Evolutionary conservation across 129 eudicot species (phyloP).

Genomic region (Pseudognaphalium luteoalbum): DNA sequence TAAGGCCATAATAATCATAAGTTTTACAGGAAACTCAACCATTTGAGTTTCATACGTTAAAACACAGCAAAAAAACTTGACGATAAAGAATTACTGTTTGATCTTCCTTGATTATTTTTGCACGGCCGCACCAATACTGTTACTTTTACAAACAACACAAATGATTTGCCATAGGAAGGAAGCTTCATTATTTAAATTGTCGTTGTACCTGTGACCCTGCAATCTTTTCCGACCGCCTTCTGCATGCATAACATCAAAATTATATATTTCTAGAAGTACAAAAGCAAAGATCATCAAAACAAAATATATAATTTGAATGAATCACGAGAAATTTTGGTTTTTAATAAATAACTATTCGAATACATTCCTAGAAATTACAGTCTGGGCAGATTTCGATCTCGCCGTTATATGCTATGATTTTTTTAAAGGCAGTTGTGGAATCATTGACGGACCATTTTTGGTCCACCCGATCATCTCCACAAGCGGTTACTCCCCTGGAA

Average conservation of each 20-base stretch:
- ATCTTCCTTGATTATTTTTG: constrained; percentile 19
- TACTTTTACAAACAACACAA: constrained; percentile 27
- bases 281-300: no score
- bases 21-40: constrained; percentile 12
- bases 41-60: constrained; percentile 5
- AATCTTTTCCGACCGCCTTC: constrained; percentile 8
- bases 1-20: constrained; percentile 12
- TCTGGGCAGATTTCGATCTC: no score
- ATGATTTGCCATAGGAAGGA: background rate
- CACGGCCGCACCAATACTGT: constrained; percentile 12
- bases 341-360: no score
- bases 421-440: no score
- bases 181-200: background rate
- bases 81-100: background rate
- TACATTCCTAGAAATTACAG: no score
- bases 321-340: no score
- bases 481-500: no score
- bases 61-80: background rate
- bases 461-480: no score
- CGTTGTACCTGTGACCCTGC: background rate
- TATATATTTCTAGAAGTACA: no score
- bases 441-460: no score
- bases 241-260: constrained; percentile 3
- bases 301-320: no score
- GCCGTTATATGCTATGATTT: no score